Evolutionary conservation across 306 rosid species (phyloP), one percentile per base, ranked within the genome.

Genomic region (Alnus glutinosa): DNA sequence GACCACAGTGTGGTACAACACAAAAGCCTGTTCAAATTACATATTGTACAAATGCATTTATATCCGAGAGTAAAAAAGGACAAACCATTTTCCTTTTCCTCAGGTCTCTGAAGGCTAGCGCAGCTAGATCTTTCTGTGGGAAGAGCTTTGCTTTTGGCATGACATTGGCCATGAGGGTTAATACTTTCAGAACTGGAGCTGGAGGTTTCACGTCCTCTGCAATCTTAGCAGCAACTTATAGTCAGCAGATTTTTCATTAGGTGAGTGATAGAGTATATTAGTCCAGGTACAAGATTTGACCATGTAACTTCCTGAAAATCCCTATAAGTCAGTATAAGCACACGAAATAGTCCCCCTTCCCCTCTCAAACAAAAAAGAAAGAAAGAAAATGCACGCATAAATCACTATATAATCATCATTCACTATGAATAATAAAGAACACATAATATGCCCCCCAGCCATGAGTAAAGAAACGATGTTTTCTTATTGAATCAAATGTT

Each of bases 11-110:
- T 36, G 14, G 46, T 5, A 36, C 28, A 34, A 64, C 48, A 36
- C 18, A 16, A 64, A 5, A 13, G 28, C 48, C 18, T 6, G 36
- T 64, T 36, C 70, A 15, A 34, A 64, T 39, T 77, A 23, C 14
- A 39, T 68, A 23, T 42, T 7, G 2, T 68, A 16, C 34, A n/a
- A 34, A 28, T 13, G 13, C 7, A 37, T 19, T 64, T 52, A n/a
- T 23, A 10, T 18, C 18, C 49, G 51, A 71, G 55, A 73, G 23
- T 69, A 62, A 78, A 82, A 23, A 74, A 81, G 59, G 54, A 84
- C 95, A 30, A 79, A 92, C 98, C 97, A 95, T 76, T 85, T 92
- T 83, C 86, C 97, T 88, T 84, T 95, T 95, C 83, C 86, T 74
- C 5, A 75, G 82, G 14, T 95, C 98, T 85, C 97, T 83, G 83